Base-by-base conservation (phyloP, 345 rosid species). In the Eucalyptus cloeziana region DNA sequence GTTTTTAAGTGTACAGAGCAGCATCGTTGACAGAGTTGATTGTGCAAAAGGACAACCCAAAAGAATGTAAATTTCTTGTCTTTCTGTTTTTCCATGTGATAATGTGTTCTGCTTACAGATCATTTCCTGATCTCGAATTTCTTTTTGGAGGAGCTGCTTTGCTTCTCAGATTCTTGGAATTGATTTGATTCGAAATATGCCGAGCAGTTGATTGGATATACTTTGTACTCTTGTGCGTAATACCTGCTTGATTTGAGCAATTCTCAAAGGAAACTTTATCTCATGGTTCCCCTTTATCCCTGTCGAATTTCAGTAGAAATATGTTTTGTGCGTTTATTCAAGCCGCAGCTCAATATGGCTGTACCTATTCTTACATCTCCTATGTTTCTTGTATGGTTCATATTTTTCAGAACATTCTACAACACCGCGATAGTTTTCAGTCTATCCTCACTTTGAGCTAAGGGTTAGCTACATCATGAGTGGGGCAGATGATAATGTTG, bases 401-500 rank as follows among this genome's bases (percentile, higher is more conserved):
- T 54, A 83, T 64, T 91, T 86, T 64, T 91, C 89, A 76, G 67
- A 83, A 81, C 17, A 25, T 64, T 62, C 80, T 40, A 12, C 86
- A 69, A 86, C 86, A 89, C 86, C 5, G 3, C 47, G 3, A 40
- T 40, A 40, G 9, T 22, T 76, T 76, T 92, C 80, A 50, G 85
- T 69, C 86, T 83, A 85, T 85, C 62, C 86, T 58, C 89, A 88
- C 85, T 51, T 64, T 49, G 88, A 85, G 80, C 87, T 89, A 50
- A 90, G 58, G 86, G 83, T 90, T 90, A 27, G 58, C 89, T 88
- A 47, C 85, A 17, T 89, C 89, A 96, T 97, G 99, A 91, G 95
- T 89, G 95, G 99, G 88, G 92, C 93, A 91, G 95, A 95, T 87
- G 96, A 96, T 88, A 93, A 93, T 83, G 94, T 95, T 76, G 95